These are phyloP conservation scores for Fusarium torreyae DNA, from an alignment of 2,329 filamentous ascomycete species.

Conservation along the genomic window DNA sequence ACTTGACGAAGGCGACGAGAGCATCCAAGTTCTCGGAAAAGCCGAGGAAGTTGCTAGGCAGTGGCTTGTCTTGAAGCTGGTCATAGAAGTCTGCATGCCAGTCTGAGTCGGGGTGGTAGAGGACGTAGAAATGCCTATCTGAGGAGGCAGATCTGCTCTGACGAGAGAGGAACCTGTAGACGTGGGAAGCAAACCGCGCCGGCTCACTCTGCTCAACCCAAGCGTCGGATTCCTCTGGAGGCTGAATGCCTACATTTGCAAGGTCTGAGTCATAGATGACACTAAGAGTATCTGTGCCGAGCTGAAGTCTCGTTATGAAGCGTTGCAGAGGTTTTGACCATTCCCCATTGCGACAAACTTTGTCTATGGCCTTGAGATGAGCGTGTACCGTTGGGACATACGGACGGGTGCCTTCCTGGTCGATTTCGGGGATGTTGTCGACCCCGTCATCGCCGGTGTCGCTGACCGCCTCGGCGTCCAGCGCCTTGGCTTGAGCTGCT, in stretches of 20 bases:
- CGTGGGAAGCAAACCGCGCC: slow-evolving; percentile 26
- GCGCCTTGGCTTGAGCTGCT: slow-evolving; percentile 24
- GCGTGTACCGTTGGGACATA: slow-evolving; percentile 31
- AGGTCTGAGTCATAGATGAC: slow-evolving; percentile 38
- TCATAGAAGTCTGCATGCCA: slow-evolving; percentile 39
- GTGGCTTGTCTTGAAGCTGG: slow-evolving; percentile 30
- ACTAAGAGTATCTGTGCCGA: slow-evolving; percentile 22
- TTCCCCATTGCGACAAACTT: slow-evolving; percentile 27
- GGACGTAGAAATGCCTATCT: slow-evolving; percentile 34
- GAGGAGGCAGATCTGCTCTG: slow-evolving; percentile 33
- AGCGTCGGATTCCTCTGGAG: slow-evolving; percentile 33
- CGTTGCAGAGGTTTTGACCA: slow-evolving; percentile 36
- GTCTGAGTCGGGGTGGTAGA: slow-evolving; percentile 35
- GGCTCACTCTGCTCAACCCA: slow-evolving; percentile 30
- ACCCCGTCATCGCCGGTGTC: slow-evolving; percentile 19
- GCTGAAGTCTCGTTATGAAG: slow-evolving; percentile 31
- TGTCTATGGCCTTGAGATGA: slow-evolving; percentile 32
- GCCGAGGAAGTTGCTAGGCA: slow-evolving; percentile 35
- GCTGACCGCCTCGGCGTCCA: slow-evolving; percentile 20
- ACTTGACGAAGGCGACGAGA: slow-evolving; percentile 31
- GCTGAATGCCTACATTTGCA: slow-evolving; percentile 30
- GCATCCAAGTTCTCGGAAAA: slow-evolving; percentile 39
- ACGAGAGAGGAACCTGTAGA: slow-evolving; percentile 30
- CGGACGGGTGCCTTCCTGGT: slow-evolving; percentile 9
- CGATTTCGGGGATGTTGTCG: slow-evolving; percentile 19